Base-by-base conservation (phyloP, 1,284 basidiomycete species). In the Pseudozyma thailandica region DNA sequence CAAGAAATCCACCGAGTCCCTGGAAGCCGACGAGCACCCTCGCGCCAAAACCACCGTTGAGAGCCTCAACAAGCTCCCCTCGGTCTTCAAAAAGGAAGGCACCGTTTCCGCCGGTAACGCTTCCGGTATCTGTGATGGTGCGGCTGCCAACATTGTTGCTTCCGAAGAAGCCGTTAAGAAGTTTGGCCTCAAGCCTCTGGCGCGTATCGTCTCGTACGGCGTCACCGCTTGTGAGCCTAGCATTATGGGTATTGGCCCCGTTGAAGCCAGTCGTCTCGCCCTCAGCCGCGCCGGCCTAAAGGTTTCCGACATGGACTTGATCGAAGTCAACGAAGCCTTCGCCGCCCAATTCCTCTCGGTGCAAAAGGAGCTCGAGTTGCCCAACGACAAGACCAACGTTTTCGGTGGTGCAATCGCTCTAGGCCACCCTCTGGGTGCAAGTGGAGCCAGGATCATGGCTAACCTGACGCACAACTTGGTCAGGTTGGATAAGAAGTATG, bases 71-170 rank as follows among this genome's bases (percentile, higher is more conserved):
- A 87, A 89, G 27, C 88, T 98, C 53, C 89, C 89, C 70, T 90
- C 92, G 45, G 91, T 91, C 25, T 98, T 98, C 88, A 91, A 91
- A 74, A 87, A 87, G 86, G 88, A 90, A 71, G 95, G 95, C 53
- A 90, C 88, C 46, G 93, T 98, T 82, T 97, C 94, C 18, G 91
- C 95, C 55, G 95, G 94, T 63, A 98, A 98, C 86, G 92, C 95
- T 4, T 92, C 91, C n/a, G 92, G 90, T 52, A 86, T 98, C 82
- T 96, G 93, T 83, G 96, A 98, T 82, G 95, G 95, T 82, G 96
- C 94, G n/a, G 94, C 92, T 42, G 95, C 95, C 16, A 87, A 98
- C 74, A 90, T 98, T 53, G 87, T 98, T 64, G 95, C 93, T 87
- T 92, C 92, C 18, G 92, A 93, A 51, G 90, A 90, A 69, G 94